These are phyloP conservation scores for Lactarius hengduanensis DNA, from an alignment of 768 basidiomycete genomes.

Conservation along the genomic window DNA sequence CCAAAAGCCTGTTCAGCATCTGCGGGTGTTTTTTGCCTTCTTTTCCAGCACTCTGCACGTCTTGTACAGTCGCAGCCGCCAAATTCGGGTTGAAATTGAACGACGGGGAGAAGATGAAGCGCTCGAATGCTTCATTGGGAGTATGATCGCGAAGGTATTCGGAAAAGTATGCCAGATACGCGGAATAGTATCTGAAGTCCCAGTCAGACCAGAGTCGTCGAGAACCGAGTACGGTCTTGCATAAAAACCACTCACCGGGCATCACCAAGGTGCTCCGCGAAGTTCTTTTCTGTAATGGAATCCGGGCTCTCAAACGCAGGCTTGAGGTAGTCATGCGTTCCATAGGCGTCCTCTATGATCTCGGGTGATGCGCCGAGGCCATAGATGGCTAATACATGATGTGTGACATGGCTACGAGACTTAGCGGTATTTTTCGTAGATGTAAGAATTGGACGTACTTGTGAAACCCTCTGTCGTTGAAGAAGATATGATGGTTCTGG, in stretches of 20 bases:
- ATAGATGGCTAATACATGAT: conserved; percentile 59
- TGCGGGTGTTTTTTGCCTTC: conserved; percentile 40
- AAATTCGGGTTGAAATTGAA: conserved; percentile 43
- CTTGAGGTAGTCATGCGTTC: conserved; percentile 41
- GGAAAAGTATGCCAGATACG: conserved; percentile 58
- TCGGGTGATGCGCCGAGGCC: conserved; percentile 51
- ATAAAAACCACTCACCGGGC: conserved; percentile 41
- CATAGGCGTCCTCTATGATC: conserved; percentile 45
- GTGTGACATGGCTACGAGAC: conserved; percentile 49
- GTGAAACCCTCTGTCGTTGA: conserved; percentile 42
- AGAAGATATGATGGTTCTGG: conserved; percentile 54
- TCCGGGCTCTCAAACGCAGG: conserved; percentile 46
- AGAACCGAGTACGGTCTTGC: neutral
- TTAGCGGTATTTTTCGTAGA: neutral
- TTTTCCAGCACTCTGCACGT: conserved; percentile 23
- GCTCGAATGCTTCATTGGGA: conserved; percentile 49
- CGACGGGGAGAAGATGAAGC: conserved; percentile 55
- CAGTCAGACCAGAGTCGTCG: neutral
- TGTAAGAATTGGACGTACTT: conserved; percentile 31
- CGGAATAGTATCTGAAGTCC: conserved; percentile 53
- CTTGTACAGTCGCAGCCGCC: conserved; percentile 27
- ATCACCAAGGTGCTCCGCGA: conserved; percentile 56
- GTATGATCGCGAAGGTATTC: conserved; percentile 43
- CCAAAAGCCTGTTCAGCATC: conserved; percentile 58
- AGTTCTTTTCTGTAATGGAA: conserved; percentile 47